These are phyloP conservation scores for Lonicera japonica DNA, from an alignment of 129 eudicot species.

Conservation along the genomic window DNA sequence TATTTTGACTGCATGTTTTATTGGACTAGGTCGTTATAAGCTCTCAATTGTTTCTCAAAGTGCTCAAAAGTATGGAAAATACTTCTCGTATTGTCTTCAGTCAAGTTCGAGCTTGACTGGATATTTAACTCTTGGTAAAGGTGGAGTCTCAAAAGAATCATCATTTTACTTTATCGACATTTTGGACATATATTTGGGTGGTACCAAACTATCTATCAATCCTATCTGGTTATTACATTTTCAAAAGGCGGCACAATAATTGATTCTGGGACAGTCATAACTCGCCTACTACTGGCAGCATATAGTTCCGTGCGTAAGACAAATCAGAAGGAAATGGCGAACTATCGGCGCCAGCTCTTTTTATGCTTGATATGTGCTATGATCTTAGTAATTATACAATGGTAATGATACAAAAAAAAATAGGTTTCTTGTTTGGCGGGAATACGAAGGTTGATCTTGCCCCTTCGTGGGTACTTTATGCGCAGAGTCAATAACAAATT, in stretches of 20 bases:
- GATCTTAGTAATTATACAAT: slow-evolving; percentile 43
- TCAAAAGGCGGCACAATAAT: slow-evolving; percentile 46
- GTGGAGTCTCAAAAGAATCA: slow-evolving; percentile 16
- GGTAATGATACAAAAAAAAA: slow-evolving; percentile 35
- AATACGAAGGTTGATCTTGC: slow-evolving; percentile 27
- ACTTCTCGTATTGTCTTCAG: slow-evolving; percentile 81
- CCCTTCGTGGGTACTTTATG: slow-evolving; percentile 29
- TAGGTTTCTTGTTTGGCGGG: slow-evolving; percentile 42
- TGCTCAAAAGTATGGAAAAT: slow-evolving; percentile 35
- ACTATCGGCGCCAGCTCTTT: slow-evolving; percentile 41
- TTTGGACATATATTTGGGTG: slow-evolving; percentile 37
- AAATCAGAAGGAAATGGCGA: slow-evolving; percentile 41
- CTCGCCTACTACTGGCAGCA: slow-evolving; percentile 62
- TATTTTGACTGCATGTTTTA: slow-evolving; percentile 53
- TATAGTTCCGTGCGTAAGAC: slow-evolving; percentile 43
- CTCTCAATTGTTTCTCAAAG: slow-evolving; percentile 61
- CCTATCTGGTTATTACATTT: slow-evolving; percentile 47
- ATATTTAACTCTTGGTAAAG: slow-evolving; percentile 45
- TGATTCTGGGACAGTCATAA: slow-evolving; percentile 88
- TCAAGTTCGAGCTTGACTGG: slow-evolving; percentile 46
- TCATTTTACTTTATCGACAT: slow-evolving; percentile 34
- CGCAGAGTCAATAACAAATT: slow-evolving; percentile 3
- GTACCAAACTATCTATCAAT: slow-evolving; percentile 32
- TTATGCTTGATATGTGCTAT: slow-evolving; percentile 72
- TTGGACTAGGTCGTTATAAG: slow-evolving; percentile 59